Base-by-base conservation (phyloP, 306 rosid genomes). In the Glycyrrhiza uralensis region DNA sequence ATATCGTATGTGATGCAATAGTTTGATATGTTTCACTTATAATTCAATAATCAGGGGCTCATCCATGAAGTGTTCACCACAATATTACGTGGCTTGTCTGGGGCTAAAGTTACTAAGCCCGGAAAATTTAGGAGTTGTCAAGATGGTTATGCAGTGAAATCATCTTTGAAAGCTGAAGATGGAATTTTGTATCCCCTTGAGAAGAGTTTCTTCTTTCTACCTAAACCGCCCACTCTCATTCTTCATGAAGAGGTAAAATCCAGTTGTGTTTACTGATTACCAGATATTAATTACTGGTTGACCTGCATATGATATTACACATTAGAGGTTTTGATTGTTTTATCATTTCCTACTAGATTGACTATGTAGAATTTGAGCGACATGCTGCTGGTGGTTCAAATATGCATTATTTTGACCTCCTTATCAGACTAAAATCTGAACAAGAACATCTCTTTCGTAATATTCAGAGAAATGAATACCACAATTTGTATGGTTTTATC, bases 91-190 rank as follows among this genome's bases (percentile, higher is more conserved):
- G 97, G 96, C 14, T 81, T 95, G 62, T 95, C 99, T 77, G 82
- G 89, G 69, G 91, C 96, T 65, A 91, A 91, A 84, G 86, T 95
- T 75, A 95, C 99, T 32, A 91, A 90, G 83, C 97, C 99, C 6
- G 99, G 99, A 76, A 95, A 89, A 50, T 95, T 95, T 85, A 93
- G 96, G 74, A 95, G 99, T 67, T 87, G 96, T 80, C 99, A 89
- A 77, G 95, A 88, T 85, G 97, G 99, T 77, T 95, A 91, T 82
- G 97, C 97, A 7, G 97, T 95, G 63, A 95, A 95, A 78, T 91
- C 99, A 18, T 95, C 99, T 78, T 72, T 95, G 83, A 95, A 95
- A 87, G 99, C 97, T 77, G 99, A 91, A 85, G 97, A 95, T 84
- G 99, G 99, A 64, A 92, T 95, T 55, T 66, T 95, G 42, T 95